Base-by-base conservation (phyloP, 495 filamentous ascomycete genomes). In the Cetradonia linearis region DNA sequence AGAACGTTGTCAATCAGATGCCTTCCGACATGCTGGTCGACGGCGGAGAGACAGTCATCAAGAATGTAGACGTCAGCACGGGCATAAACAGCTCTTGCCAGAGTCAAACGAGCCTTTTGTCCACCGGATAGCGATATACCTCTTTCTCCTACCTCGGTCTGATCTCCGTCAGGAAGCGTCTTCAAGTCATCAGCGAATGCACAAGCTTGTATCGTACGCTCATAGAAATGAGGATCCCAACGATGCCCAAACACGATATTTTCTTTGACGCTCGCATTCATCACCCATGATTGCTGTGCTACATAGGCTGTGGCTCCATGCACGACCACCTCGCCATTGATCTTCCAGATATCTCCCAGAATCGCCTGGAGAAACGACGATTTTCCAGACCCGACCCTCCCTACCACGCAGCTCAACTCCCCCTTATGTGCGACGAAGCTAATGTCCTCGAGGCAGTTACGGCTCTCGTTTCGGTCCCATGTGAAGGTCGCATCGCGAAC, bases 241-340 rank as follows among this genome's bases (percentile, higher is more conserved):
- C 89, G 84, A 73, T 97, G 89, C 6, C 94, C 94, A 68, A 99
- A 99, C 8, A 96, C 78, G 67, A 99, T 96, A 66, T 99, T 99
- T 65, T 99, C 94, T 57, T 86, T 85, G 31, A 97, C 91, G 50
- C 86, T 93, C 8, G 94, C 92, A 67, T 97, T 99, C 91, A 96
- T 97, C 40, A 99, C 85, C 92, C 94, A 99, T 28, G 90, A 71
- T 65, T 86, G 81, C 71, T 99, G 94, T 25, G 89, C 86, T 63
- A 94, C 94, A 68, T 96, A 99, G 7, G 94, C 94, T 25, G 86
- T 80, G 16, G 77, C 79, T 20, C 94, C 94, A 62, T 87, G 85
- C 28, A 97, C 73, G 30, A 85, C 72, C 8, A 96, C 93, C 61
- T 91, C 81, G 56, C 94, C 94, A 60, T 89, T 83, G 42, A 83